Conservation (phyloP, 2,329 filamentous ascomycete species). For the Pseudonectria foliicola region DNA sequence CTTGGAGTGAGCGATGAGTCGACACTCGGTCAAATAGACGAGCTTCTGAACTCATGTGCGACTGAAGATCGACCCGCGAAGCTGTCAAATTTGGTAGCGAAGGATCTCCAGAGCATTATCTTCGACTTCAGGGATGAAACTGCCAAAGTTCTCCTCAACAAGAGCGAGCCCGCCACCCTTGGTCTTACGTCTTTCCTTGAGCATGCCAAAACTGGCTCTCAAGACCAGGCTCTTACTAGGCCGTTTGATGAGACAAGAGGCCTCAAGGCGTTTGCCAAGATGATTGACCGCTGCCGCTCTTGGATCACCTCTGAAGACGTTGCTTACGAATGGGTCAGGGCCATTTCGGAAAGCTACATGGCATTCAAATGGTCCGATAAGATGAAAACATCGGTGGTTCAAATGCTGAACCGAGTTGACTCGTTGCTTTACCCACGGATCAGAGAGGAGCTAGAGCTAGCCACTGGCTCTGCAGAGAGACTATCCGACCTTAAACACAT, state of each 20-base stretch:
- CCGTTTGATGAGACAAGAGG: constrained; percentile 47
- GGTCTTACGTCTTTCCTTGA: constrained; percentile 57
- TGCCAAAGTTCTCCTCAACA: constrained; percentile 45
- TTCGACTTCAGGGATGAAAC: constrained; percentile 45
- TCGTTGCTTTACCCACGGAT: constrained; percentile 43
- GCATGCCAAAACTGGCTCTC: constrained; percentile 50
- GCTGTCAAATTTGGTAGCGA: constrained; percentile 37
- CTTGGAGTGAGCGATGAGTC: constrained; percentile 45
- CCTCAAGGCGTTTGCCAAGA: constrained; percentile 43
- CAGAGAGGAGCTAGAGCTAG: constrained; percentile 33
- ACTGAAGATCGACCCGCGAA: constrained; percentile 44
- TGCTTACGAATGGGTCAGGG: constrained; percentile 50
- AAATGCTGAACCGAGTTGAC: constrained; percentile 49
- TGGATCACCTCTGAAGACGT: constrained; percentile 52
- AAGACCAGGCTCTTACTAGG: constrained; percentile 40
- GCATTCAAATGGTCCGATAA: constrained; percentile 50
- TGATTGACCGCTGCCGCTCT: constrained; percentile 32
- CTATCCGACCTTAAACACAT: constrained; percentile 35
- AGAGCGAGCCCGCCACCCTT: constrained; percentile 44
- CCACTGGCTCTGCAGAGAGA: constrained; percentile 15
- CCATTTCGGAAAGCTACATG: constrained; percentile 44
- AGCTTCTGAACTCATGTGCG: constrained; percentile 46
- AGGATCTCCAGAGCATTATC: constrained; percentile 44
- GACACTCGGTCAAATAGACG: constrained; percentile 38
- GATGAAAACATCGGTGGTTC: constrained; percentile 50